Evolutionary conservation across 2,329 filamentous ascomycete genomes (phyloP), one percentile per base, ranked within the genome.

Genomic region (Pestalotiopsis sp.): DNA sequence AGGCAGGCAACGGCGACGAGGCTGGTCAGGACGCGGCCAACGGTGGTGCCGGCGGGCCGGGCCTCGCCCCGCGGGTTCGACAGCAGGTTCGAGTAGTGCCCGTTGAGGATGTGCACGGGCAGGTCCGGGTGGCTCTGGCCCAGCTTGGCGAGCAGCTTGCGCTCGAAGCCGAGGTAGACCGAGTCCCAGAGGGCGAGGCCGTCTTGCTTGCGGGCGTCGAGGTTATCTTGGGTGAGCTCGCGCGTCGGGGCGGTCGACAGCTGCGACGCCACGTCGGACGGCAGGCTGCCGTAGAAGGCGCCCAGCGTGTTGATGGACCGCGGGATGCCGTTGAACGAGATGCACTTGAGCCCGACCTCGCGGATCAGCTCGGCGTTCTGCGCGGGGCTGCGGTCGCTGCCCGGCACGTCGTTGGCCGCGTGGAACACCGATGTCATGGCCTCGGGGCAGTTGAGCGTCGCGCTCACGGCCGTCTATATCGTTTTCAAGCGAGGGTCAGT

Each of bases 371-470:
- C 91, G 70, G 91, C 92, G 41, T 87, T 84, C 31, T 84, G 81
- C 2, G 87, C 81, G 14, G 81, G 77, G 67, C 65, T 68, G 71
- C 70, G 61, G 69, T 66, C 6, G 45, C 14, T 52, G 45, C 14
- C 69, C 65, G 9, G 69, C 68, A 39, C 62, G 41, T 70, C 27
- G 72, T 82, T 79, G 12, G 86, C 86, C 39, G 87, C 79, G 67
- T 85, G 76, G 80, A 90, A 90, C 13, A 95, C 86, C 25, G 86
- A 80, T 3, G 88, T 81, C 72, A 95, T 87, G 3, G 92, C 92
- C 68, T 92, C 91, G 27, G 93, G 93, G 1, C 93, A 94, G 83
- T 97, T 96, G 84, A 96, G 89, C 1, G 93, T 96, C 82, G 95
- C 93, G 1, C 93, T 94, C 20, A 93, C 91, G 39, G 93, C 93